These are phyloP conservation scores for Globisporangium middletonii DNA, from an alignment of 352 stramenopile genomes.

Conservation along the genomic window DNA sequence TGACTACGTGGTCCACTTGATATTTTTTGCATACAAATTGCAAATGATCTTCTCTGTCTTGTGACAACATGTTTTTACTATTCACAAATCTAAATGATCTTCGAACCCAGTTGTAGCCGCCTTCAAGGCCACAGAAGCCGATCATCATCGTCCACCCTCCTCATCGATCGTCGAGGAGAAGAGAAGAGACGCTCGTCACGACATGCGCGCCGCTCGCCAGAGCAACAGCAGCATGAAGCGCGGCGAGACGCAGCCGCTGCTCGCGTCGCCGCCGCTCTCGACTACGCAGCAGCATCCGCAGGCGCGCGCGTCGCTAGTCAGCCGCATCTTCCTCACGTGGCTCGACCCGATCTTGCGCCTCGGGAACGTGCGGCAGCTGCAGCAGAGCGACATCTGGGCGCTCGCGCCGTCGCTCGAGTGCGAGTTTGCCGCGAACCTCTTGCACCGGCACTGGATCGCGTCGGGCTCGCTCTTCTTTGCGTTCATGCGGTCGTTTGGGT, in stretches of 20 bases:
- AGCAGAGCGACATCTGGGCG: constrained; percentile 53
- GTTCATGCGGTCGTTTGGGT: constrained; percentile 45
- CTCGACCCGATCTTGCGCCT: constrained; percentile 33
- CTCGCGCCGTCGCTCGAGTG: constrained; percentile 33
- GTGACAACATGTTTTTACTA: too few species aligned
- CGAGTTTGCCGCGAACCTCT: constrained; percentile 36
- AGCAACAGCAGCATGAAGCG: constrained; percentile 1
- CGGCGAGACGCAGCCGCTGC: constrained; percentile 24
- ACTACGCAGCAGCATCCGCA: constrained; percentile 26
- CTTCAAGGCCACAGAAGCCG: too few species aligned
- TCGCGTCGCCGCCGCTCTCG: constrained; percentile 10
- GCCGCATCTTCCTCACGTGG: constrained; percentile 41
- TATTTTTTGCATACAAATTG: too few species aligned
- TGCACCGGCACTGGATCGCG: constrained; percentile 55
- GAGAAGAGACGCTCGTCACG: background rate
- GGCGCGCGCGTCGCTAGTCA: constrained; percentile 34
- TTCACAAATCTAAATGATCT: too few species aligned
- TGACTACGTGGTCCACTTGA: too few species aligned
- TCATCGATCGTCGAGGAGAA: background rate
- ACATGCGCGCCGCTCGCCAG: constrained; percentile 1
- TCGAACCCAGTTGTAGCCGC: too few species aligned
- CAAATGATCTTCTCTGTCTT: too few species aligned
- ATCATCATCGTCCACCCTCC: background rate
- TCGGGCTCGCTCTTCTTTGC: constrained; percentile 46
- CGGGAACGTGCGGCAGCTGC: constrained; percentile 23